Percentiles rank a stretch among this genome's conserved stretches.
phyloP scores from a whole-genome alignment of 345 rosid species.

The Combretum micranthum region DNA sequence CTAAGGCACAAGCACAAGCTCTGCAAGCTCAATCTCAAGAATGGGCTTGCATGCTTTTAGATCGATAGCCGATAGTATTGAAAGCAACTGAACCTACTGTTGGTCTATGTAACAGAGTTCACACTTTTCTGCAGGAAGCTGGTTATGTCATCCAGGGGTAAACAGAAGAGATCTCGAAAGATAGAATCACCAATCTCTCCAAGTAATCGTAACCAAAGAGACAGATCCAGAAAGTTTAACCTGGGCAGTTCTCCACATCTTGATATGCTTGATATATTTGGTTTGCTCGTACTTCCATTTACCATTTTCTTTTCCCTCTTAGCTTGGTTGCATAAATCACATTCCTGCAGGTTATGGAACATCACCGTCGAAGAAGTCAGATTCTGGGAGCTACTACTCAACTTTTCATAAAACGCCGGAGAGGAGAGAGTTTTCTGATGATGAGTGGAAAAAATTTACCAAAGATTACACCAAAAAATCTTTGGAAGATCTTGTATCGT shows the following conservation, averaged over 20 bases:
- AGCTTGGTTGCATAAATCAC: neutral
- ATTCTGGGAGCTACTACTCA: conserved; percentile 47
- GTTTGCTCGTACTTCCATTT: neutral
- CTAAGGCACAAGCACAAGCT: too few relatives aligned
- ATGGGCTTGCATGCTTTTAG: neutral
- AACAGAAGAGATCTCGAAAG: conserved; percentile 23
- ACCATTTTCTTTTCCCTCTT: neutral
- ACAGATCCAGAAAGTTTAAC: conserved; percentile 12
- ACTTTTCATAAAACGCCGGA: conserved; percentile 65
- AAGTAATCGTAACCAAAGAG: conserved; percentile 27
- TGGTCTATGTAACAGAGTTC: conserved; percentile 9
- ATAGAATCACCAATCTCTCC: conserved; percentile 35
- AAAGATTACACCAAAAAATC: conserved; percentile 54
- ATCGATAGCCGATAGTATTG: neutral
- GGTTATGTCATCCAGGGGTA: conserved; percentile 24
- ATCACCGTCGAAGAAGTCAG: conserved; percentile 25
- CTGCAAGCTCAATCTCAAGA: too few relatives aligned
- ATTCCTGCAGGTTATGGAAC: conserved; percentile 34
- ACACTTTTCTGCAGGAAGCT: conserved; percentile 44
- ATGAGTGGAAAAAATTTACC: conserved; percentile 55
- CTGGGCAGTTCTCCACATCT: conserved; percentile 23
- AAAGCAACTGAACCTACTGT: neutral
- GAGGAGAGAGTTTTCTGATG: conserved; percentile 49
- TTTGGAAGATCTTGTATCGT: conserved; percentile 60
- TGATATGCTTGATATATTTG: conserved; percentile 27